phyloP scores from a whole-genome alignment of 495 filamentous ascomycete genomes.

The Lophiotrema nucula region DNA sequence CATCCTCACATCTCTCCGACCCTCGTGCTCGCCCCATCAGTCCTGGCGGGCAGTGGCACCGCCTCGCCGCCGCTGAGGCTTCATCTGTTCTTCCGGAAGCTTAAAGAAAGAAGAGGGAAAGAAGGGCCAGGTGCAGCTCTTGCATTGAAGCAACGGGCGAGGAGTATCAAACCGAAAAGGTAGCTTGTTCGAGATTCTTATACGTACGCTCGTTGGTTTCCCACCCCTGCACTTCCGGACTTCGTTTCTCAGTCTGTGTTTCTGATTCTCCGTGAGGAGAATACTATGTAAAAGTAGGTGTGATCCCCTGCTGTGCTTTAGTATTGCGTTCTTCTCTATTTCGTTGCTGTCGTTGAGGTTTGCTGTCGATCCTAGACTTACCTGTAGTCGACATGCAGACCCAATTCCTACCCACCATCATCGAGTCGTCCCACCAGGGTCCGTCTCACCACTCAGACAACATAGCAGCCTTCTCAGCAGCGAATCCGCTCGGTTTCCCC shows the following conservation, averaged over 20 bases:
- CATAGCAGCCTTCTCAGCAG: not conserved
- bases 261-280: slow-evolving; percentile 20
- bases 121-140: not conserved
- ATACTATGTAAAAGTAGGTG: slow-evolving; percentile 27
- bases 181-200: slow-evolving; percentile 24
- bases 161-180: slow-evolving; percentile 19
- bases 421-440: slow-evolving; percentile 21
- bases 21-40: slow-evolving; percentile 4
- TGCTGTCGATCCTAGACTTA: slow-evolving; percentile 29
- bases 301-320: slow-evolving; percentile 5
- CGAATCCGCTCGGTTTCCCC: slow-evolving; percentile 21
- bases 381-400: slow-evolving; percentile 33
- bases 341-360: slow-evolving; percentile 1
- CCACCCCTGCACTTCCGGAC: slow-evolving; percentile 19
- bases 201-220: slow-evolving; percentile 8
- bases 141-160: not conserved
- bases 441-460: slow-evolving; percentile 22
- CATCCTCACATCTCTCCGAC: slow-evolving; percentile 16
- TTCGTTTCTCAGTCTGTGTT: not conserved
- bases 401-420: slow-evolving; percentile 21
- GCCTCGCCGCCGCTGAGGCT: slow-evolving; percentile 1
- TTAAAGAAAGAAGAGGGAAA: slow-evolving; percentile 1
- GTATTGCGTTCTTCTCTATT: not conserved
- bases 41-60: slow-evolving; percentile 5
- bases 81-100: not conserved